Evolutionary conservation across 2,329 filamentous ascomycete species (phyloP).

Genomic region (Achaetomium macrosporum): DNA sequence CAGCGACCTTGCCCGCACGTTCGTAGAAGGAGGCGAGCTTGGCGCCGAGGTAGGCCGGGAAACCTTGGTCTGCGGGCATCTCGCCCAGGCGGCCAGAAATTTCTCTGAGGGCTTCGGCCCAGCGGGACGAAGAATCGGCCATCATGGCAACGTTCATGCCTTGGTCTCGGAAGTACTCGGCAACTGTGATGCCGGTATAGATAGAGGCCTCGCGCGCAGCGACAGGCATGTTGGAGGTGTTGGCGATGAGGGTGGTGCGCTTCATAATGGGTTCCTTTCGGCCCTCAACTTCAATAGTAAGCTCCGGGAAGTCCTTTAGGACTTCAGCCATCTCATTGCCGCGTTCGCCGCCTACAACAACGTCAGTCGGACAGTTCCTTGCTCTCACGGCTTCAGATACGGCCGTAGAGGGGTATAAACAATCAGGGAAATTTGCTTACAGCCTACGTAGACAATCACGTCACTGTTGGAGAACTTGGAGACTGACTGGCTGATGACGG

Average conservation of each 20-base stretch:
- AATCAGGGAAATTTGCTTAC: not conserved
- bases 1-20: conserved; percentile 80
- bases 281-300: conserved; percentile 88
- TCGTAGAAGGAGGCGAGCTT: conserved; percentile 99
- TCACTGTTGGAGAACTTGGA: conserved; percentile 99
- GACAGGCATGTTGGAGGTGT: conserved; percentile 99
- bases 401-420: not conserved
- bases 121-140: conserved; percentile 96
- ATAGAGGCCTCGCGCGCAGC: conserved; percentile 97
- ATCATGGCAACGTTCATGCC: conserved; percentile 99
- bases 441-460: conserved; percentile 93
- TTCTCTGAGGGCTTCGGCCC: conserved; percentile 98
- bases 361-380: not conserved
- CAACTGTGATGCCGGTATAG: conserved; percentile 91
- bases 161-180: conserved; percentile 96
- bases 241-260: conserved; percentile 95
- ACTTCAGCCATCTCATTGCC: conserved; percentile 99
- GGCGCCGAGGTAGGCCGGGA: conserved; percentile 92
- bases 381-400: no score
- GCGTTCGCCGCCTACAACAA: conserved; percentile 62
- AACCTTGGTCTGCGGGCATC: conserved; percentile 99
- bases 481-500: conserved; percentile 95
- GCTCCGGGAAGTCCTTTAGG: conserved; percentile 98
- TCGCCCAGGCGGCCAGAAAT: conserved; percentile 97
- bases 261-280: conserved; percentile 99